Percentiles rank a stretch among this genome's conserved stretches.
Conservation (phyloP, 2,329 filamentous ascomycete genomes). For the Ceratocystis ficicola region DNA sequence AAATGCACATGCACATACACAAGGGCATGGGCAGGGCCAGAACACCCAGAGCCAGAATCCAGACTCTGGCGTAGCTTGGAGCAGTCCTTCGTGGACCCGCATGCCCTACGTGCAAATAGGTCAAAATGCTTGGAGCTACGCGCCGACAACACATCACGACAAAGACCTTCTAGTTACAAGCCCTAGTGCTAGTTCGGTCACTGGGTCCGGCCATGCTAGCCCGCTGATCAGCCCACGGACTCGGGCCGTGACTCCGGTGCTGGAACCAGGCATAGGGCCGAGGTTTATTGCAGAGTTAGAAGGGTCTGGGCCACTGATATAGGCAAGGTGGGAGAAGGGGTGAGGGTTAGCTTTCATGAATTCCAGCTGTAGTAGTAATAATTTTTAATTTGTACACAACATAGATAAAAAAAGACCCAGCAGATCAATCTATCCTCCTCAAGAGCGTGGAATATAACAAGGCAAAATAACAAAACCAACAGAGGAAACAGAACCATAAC, state of each 20-base stretch:
- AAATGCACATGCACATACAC: background rate
- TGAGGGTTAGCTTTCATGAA: no score
- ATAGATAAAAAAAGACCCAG: background rate
- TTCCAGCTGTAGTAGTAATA: background rate
- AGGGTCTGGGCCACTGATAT: conserved; percentile 16
- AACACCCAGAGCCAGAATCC: background rate
- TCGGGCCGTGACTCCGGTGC: conserved; percentile 13
- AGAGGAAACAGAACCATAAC: conserved; percentile 10
- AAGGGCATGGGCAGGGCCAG: background rate
- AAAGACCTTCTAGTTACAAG: background rate
- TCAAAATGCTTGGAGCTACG: conserved; percentile 16
- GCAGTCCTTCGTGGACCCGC: conserved; percentile 6
- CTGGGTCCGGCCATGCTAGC: background rate
- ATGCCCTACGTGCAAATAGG: conserved; percentile 6
- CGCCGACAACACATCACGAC: conserved; percentile 13
- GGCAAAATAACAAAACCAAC: background rate
- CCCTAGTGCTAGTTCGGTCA: background rate
- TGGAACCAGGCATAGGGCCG: background rate
- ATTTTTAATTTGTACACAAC: conserved; percentile 9
- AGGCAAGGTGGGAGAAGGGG: background rate
- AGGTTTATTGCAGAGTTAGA: conserved; percentile 12
- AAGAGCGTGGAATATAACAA: background rate
- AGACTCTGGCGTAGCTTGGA: background rate
- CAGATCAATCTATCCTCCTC: conserved; percentile 2
- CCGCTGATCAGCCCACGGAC: conserved; percentile 4